phyloP scores from a whole-genome alignment of 495 filamentous ascomycete genomes.

The Penicillium herquei region DNA sequence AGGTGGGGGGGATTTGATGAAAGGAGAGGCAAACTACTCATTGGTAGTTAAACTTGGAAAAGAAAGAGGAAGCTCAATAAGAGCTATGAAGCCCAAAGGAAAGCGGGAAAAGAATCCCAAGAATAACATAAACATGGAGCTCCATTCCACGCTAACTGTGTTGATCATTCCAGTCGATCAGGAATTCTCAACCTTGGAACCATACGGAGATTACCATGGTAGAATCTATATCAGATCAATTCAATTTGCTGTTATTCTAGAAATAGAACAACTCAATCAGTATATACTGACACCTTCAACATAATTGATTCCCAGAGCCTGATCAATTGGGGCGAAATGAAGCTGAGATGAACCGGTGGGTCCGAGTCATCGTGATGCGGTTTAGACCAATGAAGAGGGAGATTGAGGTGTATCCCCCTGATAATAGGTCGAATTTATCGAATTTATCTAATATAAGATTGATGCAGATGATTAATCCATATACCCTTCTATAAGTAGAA shows the following conservation, averaged over 20 bases:
- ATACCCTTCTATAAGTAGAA: not conserved
- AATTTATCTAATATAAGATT: too few relatives aligned
- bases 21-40: not conserved
- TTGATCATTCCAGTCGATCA: constrained; percentile 27
- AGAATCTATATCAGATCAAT: too few relatives aligned
- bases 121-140: constrained; percentile 12
- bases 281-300: not conserved
- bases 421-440: too few relatives aligned
- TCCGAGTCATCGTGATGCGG: constrained; percentile 9
- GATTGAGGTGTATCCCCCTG: too few relatives aligned
- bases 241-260: too few relatives aligned
- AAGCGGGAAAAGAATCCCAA: not conserved
- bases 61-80: not conserved
- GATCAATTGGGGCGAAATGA: not conserved
- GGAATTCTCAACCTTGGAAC: constrained; percentile 6
- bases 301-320: not conserved
- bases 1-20: not conserved
- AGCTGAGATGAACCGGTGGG: constrained; percentile 15
- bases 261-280: too few relatives aligned
- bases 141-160: constrained; percentile 19
- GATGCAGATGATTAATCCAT: not conserved
- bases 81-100: not conserved
- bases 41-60: not conserved
- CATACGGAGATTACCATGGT: not conserved
- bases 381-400: not conserved